Conservation (phyloP, 345 rosid species). For the Syzygium jambos region DNA sequence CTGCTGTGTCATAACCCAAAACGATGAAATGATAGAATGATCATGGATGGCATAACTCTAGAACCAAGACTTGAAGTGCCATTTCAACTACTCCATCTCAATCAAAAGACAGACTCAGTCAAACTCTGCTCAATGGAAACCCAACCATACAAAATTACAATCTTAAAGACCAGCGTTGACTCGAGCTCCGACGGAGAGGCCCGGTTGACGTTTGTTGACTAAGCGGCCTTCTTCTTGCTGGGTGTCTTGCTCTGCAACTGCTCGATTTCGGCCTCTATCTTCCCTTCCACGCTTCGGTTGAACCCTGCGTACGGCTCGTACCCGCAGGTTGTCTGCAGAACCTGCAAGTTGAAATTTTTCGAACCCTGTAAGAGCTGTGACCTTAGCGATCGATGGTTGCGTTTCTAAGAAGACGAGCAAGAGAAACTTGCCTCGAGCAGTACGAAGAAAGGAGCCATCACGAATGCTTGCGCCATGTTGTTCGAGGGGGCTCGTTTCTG, state of each 20-base stretch:
- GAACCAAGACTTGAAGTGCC: neutral
- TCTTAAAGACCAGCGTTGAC: neutral
- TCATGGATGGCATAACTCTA: neutral
- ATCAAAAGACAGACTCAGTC: neutral
- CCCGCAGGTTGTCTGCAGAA: neutral
- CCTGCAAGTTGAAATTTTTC: neutral
- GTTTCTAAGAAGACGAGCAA: neutral
- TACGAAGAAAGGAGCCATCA: slow-evolving; percentile 6
- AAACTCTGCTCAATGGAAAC: neutral
- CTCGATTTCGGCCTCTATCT: neutral
- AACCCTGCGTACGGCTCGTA: slow-evolving; percentile 5
- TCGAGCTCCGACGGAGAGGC: neutral
- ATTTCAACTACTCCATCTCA: neutral
- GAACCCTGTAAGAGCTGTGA: neutral
- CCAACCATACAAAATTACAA: neutral
- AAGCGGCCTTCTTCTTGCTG: neutral
- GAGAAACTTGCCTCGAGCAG: slow-evolving; percentile 2
- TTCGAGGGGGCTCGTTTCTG: slow-evolving; percentile 8
- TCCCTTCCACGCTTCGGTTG: neutral
- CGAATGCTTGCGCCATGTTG: slow-evolving; percentile 1
- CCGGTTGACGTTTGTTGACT: neutral
- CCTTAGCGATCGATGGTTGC: neutral
- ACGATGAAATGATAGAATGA: neutral
- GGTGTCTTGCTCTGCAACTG: neutral
- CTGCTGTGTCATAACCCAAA: neutral